These are phyloP conservation scores for Triticum dicoccoides DNA, from an alignment of 176 grass and related monocot genomes.

Conservation along the genomic window DNA sequence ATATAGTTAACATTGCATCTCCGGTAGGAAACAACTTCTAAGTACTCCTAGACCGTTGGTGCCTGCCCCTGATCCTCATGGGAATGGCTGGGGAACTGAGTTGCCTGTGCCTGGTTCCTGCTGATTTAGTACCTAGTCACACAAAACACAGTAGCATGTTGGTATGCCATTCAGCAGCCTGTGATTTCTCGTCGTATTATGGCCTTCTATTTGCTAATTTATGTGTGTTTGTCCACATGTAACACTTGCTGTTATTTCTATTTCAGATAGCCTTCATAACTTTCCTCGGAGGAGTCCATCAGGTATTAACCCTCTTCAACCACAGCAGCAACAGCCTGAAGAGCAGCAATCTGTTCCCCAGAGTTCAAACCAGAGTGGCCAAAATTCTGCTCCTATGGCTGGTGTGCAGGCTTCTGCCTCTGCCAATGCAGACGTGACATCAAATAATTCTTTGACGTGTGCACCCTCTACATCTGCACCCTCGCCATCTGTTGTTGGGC, in stretches of 20 bases:
- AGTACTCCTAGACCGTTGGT: neutral
- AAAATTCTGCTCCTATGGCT: slow-evolving; percentile 46
- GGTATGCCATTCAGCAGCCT: neutral
- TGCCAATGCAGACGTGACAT: slow-evolving; percentile 43
- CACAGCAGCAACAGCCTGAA: slow-evolving; percentile 61
- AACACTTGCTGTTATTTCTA: slow-evolving; percentile 21
- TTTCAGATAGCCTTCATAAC: slow-evolving; percentile 83
- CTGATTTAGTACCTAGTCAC: neutral
- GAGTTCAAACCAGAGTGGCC: slow-evolving; percentile 78
- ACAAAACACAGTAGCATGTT: slow-evolving; percentile 10
- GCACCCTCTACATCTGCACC: slow-evolving; percentile 52
- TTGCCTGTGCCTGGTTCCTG: neutral
- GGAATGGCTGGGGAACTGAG: neutral
- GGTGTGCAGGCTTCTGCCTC: slow-evolving; percentile 49
- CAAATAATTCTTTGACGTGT: slow-evolving; percentile 48
- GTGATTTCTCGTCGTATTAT: neutral
- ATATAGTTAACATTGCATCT: neutral
- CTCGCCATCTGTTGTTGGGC: slow-evolving; percentile 27
- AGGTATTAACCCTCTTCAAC: slow-evolving; percentile 58
- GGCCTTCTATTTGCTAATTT: slow-evolving; percentile 7
- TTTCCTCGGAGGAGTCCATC: slow-evolving; percentile 75
- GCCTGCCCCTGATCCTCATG: neutral
- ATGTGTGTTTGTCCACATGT: neutral
- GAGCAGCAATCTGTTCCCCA: slow-evolving; percentile 62
- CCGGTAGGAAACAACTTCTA: neutral